Percentiles rank a stretch among this genome's conserved stretches.
Evolutionary conservation across 805 yeast species (phyloP).

Genomic region (Clavispora fructus): DNA sequence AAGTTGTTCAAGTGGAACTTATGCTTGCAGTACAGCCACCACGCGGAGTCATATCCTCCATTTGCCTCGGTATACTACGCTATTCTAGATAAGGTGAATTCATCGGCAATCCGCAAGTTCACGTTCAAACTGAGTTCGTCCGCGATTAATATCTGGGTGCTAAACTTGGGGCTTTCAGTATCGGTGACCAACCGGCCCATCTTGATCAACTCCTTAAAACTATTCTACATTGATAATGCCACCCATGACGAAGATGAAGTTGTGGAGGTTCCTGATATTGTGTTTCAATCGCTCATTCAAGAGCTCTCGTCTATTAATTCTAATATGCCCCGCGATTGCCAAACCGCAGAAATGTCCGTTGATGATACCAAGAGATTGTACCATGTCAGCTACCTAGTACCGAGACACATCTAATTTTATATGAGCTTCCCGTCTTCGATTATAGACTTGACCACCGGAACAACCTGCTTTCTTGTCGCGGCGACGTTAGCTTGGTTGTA

Average conservation of each 20-base stretch:
- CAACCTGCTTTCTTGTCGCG: conserved; percentile 85
- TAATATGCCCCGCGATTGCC: conserved; percentile 4
- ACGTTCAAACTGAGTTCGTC: conserved; percentile 11
- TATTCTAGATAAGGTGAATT: conserved; percentile 34
- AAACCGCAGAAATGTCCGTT: conserved; percentile 5
- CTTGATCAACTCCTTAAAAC: conserved; percentile 23
- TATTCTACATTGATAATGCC: conserved; percentile 17
- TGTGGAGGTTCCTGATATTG: conserved; percentile 7
- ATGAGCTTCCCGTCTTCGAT: conserved; percentile 16
- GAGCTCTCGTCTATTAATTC: conserved; percentile 5
- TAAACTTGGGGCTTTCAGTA: conserved; percentile 30
- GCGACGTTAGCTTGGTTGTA: conserved; percentile 45
- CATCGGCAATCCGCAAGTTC: conserved; percentile 33
- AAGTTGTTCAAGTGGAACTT: conserved; percentile 56
- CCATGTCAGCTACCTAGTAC: conserved; percentile 21
- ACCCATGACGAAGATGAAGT: conserved; percentile 9
- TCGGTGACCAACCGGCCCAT: conserved; percentile 11
- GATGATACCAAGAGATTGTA: conserved; percentile 11
- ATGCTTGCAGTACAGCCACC: conserved; percentile 17
- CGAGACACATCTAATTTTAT: neutral
- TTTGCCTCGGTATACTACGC: conserved; percentile 17
- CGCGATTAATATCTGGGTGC: conserved; percentile 29
- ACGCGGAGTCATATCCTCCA: conserved; percentile 15
- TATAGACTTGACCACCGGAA: conserved; percentile 48
- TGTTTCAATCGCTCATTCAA: conserved; percentile 4